Evolutionary conservation across 768 basidiomycete genomes (phyloP).

Genomic region (Exidia glandulosa): DNA sequence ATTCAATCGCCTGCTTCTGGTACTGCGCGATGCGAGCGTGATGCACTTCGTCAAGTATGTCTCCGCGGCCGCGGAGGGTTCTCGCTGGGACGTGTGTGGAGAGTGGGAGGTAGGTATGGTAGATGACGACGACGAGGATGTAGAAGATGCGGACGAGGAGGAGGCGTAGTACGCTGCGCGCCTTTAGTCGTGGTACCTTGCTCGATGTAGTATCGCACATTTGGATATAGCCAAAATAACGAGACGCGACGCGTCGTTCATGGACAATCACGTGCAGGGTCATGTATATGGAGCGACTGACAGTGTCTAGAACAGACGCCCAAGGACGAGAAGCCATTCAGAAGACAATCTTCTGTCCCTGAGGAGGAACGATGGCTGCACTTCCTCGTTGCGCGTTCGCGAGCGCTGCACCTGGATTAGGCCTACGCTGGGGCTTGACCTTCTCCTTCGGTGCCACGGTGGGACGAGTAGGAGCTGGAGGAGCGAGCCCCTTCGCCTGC

Average conservation of each 20-base stretch:
- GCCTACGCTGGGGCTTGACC: background rate
- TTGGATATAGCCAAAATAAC: no score
- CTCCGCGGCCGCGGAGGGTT: constrained; percentile 77
- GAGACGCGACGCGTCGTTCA: no score
- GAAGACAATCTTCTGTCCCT: constrained; percentile 13
- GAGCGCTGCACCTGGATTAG: constrained; percentile 11
- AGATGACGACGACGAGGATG: constrained; percentile 47
- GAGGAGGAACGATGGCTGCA: constrained; percentile 11
- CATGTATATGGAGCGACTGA: no score
- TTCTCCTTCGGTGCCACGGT: background rate
- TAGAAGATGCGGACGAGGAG: constrained; percentile 7
- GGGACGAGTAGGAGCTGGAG: background rate
- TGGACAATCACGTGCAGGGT: no score
- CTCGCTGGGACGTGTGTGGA: constrained; percentile 85
- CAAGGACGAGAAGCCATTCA: background rate
- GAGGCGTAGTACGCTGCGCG: background rate
- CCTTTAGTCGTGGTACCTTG: background rate
- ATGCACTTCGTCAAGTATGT: constrained; percentile 96
- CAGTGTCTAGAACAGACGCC: background rate
- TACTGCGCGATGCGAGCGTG: constrained; percentile 84
- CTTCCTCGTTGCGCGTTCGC: constrained; percentile 9
- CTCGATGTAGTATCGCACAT: no score
- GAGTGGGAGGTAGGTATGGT: constrained; percentile 88
- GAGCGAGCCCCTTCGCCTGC: background rate
- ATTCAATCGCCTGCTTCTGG: constrained; percentile 81